Evolutionary conservation across 495 filamentous ascomycete genomes (phyloP).

Genomic region (Aspergillus panamensis): DNA sequence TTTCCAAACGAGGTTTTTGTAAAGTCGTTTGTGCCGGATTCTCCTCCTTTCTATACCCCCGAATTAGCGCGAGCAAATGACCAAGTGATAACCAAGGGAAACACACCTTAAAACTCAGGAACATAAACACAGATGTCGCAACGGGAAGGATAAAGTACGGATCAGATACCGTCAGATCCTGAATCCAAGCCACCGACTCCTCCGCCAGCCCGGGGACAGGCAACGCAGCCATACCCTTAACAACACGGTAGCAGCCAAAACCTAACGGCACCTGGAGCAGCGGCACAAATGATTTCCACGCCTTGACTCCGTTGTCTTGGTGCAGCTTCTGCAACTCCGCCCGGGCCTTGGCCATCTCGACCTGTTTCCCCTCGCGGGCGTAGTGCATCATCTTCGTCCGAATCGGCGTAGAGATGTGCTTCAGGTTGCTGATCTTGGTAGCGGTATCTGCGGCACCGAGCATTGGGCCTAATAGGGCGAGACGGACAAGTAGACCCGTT

Average conservation of each 20-base stretch:
- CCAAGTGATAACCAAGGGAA: neutral
- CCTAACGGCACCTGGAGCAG: constrained; percentile 67
- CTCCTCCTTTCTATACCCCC: constrained; percentile 49
- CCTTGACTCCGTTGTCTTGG: constrained; percentile 49
- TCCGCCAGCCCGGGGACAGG: constrained; percentile 74
- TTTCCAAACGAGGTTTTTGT: constrained; percentile 36
- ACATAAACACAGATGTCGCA: constrained; percentile 45
- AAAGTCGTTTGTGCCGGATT: constrained; percentile 37
- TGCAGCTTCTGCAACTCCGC: constrained; percentile 49
- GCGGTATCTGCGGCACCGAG: constrained; percentile 55
- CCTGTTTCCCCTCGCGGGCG: constrained; percentile 34
- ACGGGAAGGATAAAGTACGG: constrained; percentile 72
- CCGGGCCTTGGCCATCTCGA: constrained; percentile 37
- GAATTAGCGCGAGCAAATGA: neutral
- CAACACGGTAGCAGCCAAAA: constrained; percentile 74
- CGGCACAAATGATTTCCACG: constrained; percentile 53
- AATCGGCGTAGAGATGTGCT: constrained; percentile 36
- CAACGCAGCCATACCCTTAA: constrained; percentile 67
- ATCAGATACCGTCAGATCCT: constrained; percentile 73
- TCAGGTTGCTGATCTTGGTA: constrained; percentile 47
- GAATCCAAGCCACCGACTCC: constrained; percentile 73
- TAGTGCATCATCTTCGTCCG: constrained; percentile 43
- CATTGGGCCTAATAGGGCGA: constrained; percentile 59
- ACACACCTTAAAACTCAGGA: constrained; percentile 56
- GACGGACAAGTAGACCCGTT: constrained; percentile 61